These are phyloP conservation scores for Volvox africanus DNA, from an alignment of 139 green algal genomes.

Conservation along the genomic window DNA sequence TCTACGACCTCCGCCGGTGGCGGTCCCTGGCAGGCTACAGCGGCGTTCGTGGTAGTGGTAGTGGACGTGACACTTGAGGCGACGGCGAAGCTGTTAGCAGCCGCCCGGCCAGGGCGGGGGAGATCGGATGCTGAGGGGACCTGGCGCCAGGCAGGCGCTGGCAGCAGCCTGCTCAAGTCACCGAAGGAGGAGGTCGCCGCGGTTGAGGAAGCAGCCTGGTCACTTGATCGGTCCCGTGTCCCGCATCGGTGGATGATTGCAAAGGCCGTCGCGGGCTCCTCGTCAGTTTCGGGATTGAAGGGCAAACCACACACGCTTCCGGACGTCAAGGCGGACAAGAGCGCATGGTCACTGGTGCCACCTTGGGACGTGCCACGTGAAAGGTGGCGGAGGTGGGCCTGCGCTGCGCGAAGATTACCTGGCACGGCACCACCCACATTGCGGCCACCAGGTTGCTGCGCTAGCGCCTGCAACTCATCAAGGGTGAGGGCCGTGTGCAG, in stretches of 20 bases:
- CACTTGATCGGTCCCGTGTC: background rate
- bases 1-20: background rate
- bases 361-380: background rate
- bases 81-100: background rate
- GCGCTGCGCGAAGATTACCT: background rate
- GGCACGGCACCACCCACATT: too few relatives aligned
- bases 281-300: background rate
- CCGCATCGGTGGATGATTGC: conserved; percentile 21
- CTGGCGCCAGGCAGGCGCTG: conserved; percentile 17
- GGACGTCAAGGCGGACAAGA: background rate
- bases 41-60: background rate
- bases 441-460: background rate
- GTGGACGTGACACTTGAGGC: background rate
- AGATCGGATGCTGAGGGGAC: background rate
- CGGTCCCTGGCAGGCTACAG: too few relatives aligned
- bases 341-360: background rate
- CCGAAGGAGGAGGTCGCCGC: background rate
- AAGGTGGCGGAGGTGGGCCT: background rate
- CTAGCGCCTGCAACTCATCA: background rate
- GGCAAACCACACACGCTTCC: background rate
- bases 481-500: conserved; percentile 19
- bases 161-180: conserved; percentile 26
- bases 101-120: background rate
- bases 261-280: conserved; percentile 34
- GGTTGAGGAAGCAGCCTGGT: background rate